Evolutionary conservation across 257 asterid genomes (phyloP).

Genomic region (Verbena officinalis): DNA sequence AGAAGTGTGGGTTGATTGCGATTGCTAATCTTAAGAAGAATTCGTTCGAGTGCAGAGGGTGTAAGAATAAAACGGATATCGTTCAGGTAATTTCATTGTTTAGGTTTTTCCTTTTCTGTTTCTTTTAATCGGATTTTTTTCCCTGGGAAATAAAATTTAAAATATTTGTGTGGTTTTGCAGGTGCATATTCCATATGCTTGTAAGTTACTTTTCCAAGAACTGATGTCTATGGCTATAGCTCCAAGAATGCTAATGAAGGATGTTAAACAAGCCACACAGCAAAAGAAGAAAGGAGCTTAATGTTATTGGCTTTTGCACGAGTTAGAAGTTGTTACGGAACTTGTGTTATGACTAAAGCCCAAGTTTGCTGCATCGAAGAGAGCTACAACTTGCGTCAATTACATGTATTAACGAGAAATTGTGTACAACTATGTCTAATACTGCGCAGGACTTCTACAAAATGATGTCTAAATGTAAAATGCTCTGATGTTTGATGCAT

Average conservation of each 20-base stretch:
- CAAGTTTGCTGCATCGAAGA: background rate
- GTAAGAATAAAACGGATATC: conserved; percentile 91
- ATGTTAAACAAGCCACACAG: conserved; percentile 60
- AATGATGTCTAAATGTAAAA: too few species aligned
- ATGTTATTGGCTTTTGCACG: background rate
- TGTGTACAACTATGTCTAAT: background rate
- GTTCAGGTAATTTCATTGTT: conserved; percentile 64
- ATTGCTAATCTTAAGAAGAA: conserved; percentile 91
- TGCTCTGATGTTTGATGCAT: too few species aligned
- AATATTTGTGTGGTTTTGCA: conserved; percentile 32
- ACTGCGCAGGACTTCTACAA: background rate
- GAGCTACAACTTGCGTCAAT: too few species aligned
- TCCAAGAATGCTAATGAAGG: conserved; percentile 94
- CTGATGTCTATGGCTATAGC: conserved; percentile 97
- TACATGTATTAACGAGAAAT: too few species aligned
- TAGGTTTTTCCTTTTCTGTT: background rate
- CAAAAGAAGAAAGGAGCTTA: conserved; percentile 63
- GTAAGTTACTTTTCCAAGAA: conserved; percentile 93
- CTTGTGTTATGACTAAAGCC: too few species aligned
- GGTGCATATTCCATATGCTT: conserved; percentile 95
- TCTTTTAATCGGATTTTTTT: too few species aligned
- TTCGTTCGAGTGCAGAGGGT: conserved; percentile 93
- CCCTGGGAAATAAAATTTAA: too few species aligned
- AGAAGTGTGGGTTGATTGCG: conserved; percentile 88
- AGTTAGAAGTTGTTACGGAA: too few species aligned